Base-by-base conservation (phyloP, 108 stramenopile species). In the Nitzschia inconspicua region DNA sequence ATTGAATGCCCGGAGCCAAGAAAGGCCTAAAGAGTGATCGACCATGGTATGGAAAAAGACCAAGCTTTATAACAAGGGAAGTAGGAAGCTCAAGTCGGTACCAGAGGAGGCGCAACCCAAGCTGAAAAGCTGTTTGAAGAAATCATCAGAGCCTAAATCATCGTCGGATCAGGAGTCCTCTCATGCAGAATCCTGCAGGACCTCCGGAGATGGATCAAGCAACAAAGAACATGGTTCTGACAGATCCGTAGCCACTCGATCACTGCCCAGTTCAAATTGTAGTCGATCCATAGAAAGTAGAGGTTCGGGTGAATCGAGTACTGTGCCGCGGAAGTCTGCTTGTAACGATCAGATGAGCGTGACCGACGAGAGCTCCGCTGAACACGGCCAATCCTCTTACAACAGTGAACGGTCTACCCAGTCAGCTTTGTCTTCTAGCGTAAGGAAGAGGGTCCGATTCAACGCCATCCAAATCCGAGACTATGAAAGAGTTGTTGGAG, bases 401-500 rank as follows among this genome's bases (percentile, higher is more conserved):
- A 42, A 30, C 6, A 47, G 60, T 46, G 44, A 42, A 11, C 29
- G 14, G 24, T 60, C 44, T 2, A 25, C 23, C 6, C 32, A 28
- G n/a, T 47, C 60, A 22, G 24, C 24, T 19, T 30, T 47, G 44
- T 22, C 11, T 31, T 13, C 6, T 27, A 5, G 42, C 32, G 10
- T 30, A 29, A 66, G 32, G 39, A 63, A 52, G 37, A 49, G 41
- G 19, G 75, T 80, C 3, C 29, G 57, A 11, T 93, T 89, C 59
- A 54, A 30, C 23, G 13, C 55, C 14, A 78, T 93, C 28, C 52
- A 70, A 44, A 70, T 93, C 10, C 79, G 91, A 37, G 83, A 86
- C 47, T 89, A 85, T 71, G 86, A 87, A 66, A 76, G 86, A 13
- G 47, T 76, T 14, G 72, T 89, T 1, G 85, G 85, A 20, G 88